Evolutionary conservation across 805 yeast genomes (phyloP).

Genomic region (Cyberlindnera euphorbiae): DNA sequence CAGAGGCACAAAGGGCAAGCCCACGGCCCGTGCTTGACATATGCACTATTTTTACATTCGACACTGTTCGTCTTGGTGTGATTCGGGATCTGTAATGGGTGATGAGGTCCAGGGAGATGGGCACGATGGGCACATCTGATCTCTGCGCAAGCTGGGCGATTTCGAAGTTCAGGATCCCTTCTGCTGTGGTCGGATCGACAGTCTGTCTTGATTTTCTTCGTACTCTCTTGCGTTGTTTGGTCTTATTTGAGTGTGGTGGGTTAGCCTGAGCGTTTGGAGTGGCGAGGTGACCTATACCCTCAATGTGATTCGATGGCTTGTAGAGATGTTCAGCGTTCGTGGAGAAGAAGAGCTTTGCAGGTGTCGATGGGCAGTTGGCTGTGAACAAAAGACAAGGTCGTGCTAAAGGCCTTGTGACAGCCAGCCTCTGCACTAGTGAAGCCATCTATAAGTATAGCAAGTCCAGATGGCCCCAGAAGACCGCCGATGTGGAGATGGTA

Average conservation of each 20-base stretch:
- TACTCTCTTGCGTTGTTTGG: conserved; percentile 3
- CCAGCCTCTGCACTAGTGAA: too few species aligned
- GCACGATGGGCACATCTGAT: background rate
- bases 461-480: too few species aligned
- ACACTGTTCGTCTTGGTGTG: background rate
- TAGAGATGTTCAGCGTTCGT: too few species aligned
- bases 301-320: background rate
- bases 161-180: conserved; percentile 11
- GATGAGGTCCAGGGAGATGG: conserved; percentile 5
- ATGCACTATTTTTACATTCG: conserved; percentile 36
- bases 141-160: conserved; percentile 1
- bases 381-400: too few species aligned
- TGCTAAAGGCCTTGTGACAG: too few species aligned
- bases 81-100: conserved; percentile 6
- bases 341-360: too few species aligned
- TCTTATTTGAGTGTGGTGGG: background rate
- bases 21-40: conserved; percentile 75
- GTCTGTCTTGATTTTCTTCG: conserved; percentile 1
- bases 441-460: too few species aligned
- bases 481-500: too few species aligned
- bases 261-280: too few species aligned
- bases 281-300: too few species aligned
- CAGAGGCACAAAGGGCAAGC: conserved; percentile 60
- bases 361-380: too few species aligned
- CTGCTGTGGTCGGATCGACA: conserved; percentile 7